These are phyloP conservation scores for Puccinia polysora DNA, from an alignment of 1,284 basidiomycete species.

Conservation along the genomic window DNA sequence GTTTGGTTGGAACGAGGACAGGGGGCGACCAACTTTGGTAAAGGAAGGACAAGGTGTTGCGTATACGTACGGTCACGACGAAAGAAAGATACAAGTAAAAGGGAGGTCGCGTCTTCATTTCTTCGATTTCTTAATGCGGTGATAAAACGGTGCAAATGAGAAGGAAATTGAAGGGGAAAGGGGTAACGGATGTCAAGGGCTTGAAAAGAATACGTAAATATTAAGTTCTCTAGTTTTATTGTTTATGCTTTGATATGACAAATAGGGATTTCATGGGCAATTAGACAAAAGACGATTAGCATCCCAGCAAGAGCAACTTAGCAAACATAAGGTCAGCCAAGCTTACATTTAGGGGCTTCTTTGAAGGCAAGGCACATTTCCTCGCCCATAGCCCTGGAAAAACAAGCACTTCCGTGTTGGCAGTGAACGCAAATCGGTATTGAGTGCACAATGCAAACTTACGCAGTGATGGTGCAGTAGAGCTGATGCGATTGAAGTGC, in stretches of 20 bases:
- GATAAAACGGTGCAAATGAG: constrained; percentile 15
- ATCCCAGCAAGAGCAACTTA: neutral
- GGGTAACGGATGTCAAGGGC: constrained; percentile 34
- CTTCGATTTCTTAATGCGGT: too few relatives aligned
- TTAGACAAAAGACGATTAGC: neutral
- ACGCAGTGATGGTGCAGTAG: constrained; percentile 43
- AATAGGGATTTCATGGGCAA: too few relatives aligned
- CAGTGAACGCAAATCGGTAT: neutral
- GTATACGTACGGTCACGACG: neutral
- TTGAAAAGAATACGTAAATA: too few relatives aligned
- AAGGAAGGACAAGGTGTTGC: neutral
- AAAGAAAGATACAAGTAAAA: constrained; percentile 32
- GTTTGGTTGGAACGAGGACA: neutral
- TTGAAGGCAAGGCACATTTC: constrained; percentile 44
- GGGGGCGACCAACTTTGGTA: constrained; percentile 25
- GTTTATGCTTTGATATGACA: constrained; percentile 2
- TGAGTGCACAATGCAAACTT: neutral
- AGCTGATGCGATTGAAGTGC: constrained; percentile 15
- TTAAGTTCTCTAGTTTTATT: neutral
- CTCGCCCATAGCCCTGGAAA: constrained; percentile 36
- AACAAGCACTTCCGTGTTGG: neutral
- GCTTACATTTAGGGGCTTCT: constrained; percentile 41
- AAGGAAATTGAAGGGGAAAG: neutral
- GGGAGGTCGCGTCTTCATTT: neutral
- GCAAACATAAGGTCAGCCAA: neutral